phyloP scores from a whole-genome alignment of 2,329 filamentous ascomycete species.

The Aspergillus sp. region DNA sequence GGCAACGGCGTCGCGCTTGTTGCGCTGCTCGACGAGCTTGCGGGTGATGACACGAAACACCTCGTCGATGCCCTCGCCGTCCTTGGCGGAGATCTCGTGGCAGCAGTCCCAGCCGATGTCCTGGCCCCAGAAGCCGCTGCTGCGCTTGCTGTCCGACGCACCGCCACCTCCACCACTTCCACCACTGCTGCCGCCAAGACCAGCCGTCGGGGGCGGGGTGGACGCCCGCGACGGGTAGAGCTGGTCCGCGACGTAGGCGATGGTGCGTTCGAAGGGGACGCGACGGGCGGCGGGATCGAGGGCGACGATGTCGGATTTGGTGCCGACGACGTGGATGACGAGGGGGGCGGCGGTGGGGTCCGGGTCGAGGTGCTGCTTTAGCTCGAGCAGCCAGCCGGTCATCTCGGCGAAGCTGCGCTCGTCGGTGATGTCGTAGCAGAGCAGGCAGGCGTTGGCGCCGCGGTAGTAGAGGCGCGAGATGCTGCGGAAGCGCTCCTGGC shows the following conservation, averaged over 20 bases:
- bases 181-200: conserved; percentile 27
- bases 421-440: conserved; percentile 93
- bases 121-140: conserved; percentile 69
- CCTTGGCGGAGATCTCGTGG: conserved; percentile 93
- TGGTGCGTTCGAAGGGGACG: conserved; percentile 92
- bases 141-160: conserved; percentile 43
- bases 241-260: conserved; percentile 92
- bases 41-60: conserved; percentile 89
- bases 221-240: conserved; percentile 68
- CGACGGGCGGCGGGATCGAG: conserved; percentile 74
- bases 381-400: conserved; percentile 84
- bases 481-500: conserved; percentile 90
- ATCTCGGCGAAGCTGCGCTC: conserved; percentile 84
- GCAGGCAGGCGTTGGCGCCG: conserved; percentile 87
- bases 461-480: conserved; percentile 96
- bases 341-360: conserved; percentile 62
- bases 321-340: conserved; percentile 92
- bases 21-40: conserved; percentile 73
- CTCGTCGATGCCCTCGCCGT: conserved; percentile 92
- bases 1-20: conserved; percentile 51
- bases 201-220: conserved; percentile 66
- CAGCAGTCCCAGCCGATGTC: conserved; percentile 96
- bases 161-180: background rate
- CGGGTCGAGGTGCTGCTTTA: conserved; percentile 71
- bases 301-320: conserved; percentile 86